Percentiles rank a stretch among this genome's conserved stretches.
Conservation (phyloP, 1,139 yeast species). For the Taphrina betulina region DNA sequence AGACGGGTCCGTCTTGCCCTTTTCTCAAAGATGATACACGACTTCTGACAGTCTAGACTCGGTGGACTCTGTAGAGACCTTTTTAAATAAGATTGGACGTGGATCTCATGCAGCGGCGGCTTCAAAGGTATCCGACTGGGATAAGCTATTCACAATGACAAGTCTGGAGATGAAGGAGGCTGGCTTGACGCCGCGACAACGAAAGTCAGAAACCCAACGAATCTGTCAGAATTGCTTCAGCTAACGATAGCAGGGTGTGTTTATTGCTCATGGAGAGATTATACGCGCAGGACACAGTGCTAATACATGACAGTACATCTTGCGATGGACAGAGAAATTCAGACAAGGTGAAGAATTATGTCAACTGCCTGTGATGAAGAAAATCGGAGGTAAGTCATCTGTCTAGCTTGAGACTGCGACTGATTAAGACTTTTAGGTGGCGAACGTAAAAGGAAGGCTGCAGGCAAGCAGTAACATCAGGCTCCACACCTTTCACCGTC, state of each 20-base stretch:
- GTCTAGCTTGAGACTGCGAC: background rate
- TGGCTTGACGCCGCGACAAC: conserved; percentile 18
- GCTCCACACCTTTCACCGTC: no score
- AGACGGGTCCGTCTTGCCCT: no score
- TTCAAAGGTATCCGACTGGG: conserved; percentile 21
- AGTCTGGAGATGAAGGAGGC: conserved; percentile 26
- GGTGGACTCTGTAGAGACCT: conserved; percentile 4
- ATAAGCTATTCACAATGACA: conserved; percentile 15
- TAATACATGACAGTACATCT: conserved; percentile 20
- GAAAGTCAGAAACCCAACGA: conserved; percentile 18
- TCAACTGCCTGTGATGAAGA: conserved; percentile 26
- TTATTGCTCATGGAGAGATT: no score
- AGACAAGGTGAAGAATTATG: conserved; percentile 18
- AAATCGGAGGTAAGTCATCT: conserved; percentile 8
- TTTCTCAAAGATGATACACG: no score
- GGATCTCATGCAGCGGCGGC: conserved; percentile 5
- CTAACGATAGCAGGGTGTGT: no score
- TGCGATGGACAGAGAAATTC: conserved; percentile 26
- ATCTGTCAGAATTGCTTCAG: no score
- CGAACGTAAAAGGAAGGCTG: conserved; percentile 25
- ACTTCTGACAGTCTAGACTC: background rate
- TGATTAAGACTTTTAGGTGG: conserved; percentile 6
- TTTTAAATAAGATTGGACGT: conserved; percentile 23
- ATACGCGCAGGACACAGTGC: no score
- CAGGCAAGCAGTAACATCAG: conserved; percentile 9